phyloP scores from a whole-genome alignment of 1,139 yeast species.

The Geotrichum reessii region DNA sequence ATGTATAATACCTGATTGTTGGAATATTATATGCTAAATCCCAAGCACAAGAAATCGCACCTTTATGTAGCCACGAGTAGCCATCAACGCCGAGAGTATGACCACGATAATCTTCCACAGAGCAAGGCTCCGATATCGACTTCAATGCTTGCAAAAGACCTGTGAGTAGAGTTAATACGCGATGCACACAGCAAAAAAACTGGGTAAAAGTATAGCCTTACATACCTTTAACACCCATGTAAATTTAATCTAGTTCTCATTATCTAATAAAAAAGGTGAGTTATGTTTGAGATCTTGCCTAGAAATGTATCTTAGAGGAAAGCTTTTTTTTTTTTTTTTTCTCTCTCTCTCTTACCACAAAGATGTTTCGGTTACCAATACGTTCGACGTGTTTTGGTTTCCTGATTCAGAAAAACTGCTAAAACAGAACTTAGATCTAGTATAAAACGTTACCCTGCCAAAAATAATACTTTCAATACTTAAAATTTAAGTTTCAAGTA shows the following conservation, averaged over 20 bases:
- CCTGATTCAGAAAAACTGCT: neutral
- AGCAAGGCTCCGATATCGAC: slow-evolving; percentile 57
- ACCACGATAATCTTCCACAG: slow-evolving; percentile 61
- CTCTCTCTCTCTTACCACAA: too few relatives aligned
- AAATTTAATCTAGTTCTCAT: neutral
- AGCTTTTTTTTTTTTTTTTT: neutral
- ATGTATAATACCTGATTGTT: slow-evolving; percentile 50
- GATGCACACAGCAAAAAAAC: slow-evolving; percentile 34
- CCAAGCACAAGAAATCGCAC: slow-evolving; percentile 75
- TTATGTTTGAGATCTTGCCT: neutral
- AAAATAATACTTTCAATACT: neutral
- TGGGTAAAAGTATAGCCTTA: neutral
- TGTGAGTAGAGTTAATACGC: slow-evolving; percentile 44
- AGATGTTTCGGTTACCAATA: neutral
- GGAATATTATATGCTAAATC: slow-evolving; percentile 71
- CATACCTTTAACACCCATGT: slow-evolving; percentile 26
- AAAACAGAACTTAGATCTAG: neutral
- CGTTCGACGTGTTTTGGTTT: neutral
- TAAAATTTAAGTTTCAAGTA: neutral
- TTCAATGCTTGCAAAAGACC: slow-evolving; percentile 73
- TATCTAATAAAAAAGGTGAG: neutral
- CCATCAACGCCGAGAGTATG: slow-evolving; percentile 86
- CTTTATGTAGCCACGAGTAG: slow-evolving; percentile 93
- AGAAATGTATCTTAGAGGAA: neutral
- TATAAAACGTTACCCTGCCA: neutral